Evolutionary conservation across 1,284 basidiomycete species (phyloP).

Genomic region (Austroboletus niveus): DNA sequence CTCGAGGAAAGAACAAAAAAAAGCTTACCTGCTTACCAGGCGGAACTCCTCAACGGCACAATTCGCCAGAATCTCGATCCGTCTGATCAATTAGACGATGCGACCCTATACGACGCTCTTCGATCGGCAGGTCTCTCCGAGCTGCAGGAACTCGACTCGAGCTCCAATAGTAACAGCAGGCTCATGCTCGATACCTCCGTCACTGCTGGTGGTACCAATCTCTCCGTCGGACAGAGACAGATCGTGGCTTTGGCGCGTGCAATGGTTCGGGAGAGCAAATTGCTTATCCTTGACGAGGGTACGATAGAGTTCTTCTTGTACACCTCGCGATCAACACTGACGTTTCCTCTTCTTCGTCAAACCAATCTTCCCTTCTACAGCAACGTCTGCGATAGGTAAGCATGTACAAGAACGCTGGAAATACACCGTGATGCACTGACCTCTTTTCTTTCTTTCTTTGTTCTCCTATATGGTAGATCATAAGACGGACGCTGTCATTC

Average conservation of each 20-base stretch:
- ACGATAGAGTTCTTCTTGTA: slow-evolving; percentile 8
- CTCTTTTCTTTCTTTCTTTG: too few species aligned
- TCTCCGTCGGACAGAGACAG: slow-evolving; percentile 73
- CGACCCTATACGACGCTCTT: slow-evolving; percentile 51
- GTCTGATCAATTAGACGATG: slow-evolving; percentile 72
- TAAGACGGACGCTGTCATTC: slow-evolving; percentile 31
- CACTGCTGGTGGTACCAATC: slow-evolving; percentile 58
- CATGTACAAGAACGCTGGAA: background rate
- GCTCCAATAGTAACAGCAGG: slow-evolving; percentile 39
- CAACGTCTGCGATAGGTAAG: slow-evolving; percentile 6
- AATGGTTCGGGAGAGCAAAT: slow-evolving; percentile 30
- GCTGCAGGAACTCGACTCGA: slow-evolving; percentile 41
- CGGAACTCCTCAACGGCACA: slow-evolving; percentile 61
- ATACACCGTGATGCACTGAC: background rate
- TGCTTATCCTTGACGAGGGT: slow-evolving; percentile 36
- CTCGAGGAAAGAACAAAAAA: background rate
- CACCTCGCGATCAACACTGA: too few species aligned
- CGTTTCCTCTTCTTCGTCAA: too few species aligned
- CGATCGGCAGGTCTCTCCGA: slow-evolving; percentile 54
- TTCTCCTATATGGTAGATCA: slow-evolving; percentile 16
- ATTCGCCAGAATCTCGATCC: slow-evolving; percentile 65
- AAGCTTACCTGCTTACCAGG: slow-evolving; percentile 28
- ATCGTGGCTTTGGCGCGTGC: slow-evolving; percentile 48
- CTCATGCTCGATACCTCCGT: slow-evolving; percentile 39
- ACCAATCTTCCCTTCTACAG: background rate